phyloP scores from a whole-genome alignment of 176 grass and related monocot species.

The Saccharum officinarum region DNA sequence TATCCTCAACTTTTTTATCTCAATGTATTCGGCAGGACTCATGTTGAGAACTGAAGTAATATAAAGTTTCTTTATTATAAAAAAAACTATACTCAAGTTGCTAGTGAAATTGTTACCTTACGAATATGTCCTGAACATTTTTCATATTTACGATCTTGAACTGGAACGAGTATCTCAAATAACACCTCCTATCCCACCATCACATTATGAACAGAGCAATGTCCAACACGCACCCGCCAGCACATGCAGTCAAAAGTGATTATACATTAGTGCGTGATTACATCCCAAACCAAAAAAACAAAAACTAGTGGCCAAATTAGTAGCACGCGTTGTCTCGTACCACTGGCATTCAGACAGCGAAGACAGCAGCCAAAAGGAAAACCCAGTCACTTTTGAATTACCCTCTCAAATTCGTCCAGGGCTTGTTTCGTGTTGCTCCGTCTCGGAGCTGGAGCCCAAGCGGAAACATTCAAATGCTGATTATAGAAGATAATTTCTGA shows the following conservation, averaged over 20 bases:
- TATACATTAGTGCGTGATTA: slow-evolving; percentile 7
- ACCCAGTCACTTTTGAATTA: neutral
- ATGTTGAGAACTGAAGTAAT: no score
- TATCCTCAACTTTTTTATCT: no score
- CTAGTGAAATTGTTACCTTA: neutral
- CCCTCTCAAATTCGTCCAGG: neutral
- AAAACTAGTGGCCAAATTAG: neutral
- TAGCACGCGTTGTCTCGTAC: neutral
- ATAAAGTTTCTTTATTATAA: no score
- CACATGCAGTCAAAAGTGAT: neutral
- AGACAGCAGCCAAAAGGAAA: neutral
- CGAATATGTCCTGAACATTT: neutral
- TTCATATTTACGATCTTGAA: neutral
- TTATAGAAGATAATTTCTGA: neutral
- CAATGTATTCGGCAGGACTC: no score
- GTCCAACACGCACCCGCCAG: neutral
- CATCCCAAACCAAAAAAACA: slow-evolving; percentile 7
- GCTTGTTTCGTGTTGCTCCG: neutral
- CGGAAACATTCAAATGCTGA: no score
- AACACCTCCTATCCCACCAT: neutral
- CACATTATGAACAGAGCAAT: neutral
- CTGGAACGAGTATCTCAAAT: neutral
- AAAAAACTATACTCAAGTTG: neutral
- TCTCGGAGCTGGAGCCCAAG: no score
- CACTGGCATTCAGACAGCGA: neutral